Evolutionary conservation across 495 filamentous ascomycete species (phyloP), one percentile per base, ranked within the genome.

Genomic region (Neurospora sp.): DNA sequence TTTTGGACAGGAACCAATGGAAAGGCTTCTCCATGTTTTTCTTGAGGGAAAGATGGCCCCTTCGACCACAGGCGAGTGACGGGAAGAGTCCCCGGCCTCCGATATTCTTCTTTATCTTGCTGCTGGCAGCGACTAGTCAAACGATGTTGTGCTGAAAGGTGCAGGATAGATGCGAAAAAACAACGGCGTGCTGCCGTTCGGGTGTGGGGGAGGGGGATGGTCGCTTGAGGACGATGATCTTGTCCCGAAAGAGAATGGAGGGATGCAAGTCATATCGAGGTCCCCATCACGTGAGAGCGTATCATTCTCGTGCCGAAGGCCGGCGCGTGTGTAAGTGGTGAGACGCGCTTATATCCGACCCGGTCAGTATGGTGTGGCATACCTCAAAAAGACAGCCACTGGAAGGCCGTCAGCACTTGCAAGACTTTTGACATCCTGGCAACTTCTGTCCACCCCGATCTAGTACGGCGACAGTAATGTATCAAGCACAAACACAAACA

Each of bases 261-360:
- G 53, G 31, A 35, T 65, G 53, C 53, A 65, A 65, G 53, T 65
- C 22, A 35, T 35, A 37, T 65, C 53, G 53, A 14, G n/a, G 20
- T 7, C 12, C 31, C 3, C n/a, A 8, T 77, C 76, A 79, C 76
- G 76, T 77, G 77, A 74, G 1, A 31, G 37, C 76, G 76, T 73
- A 73, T 65, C 76, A 71, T 12, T 1, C 42, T 74, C 77, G 77
- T 71, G 77, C 74, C n/a, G 40, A 22, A 22, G 8, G 38, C 12
- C 42, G 27, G 59, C 35, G 42, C 61, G 44, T 40, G 53, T 37
- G 22, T 1, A 18, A 65, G 53, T 65, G 14, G 53, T 16, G 31
- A 18, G 41, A 71, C 77, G 77, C 77, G 77, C 6, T 65, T 65
- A 4, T 16, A 8, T 18, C 27, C 53, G 27, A 65, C 12, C 27